Conservation (phyloP, 2,329 filamentous ascomycete genomes). For the Neoascochyta sp. region DNA sequence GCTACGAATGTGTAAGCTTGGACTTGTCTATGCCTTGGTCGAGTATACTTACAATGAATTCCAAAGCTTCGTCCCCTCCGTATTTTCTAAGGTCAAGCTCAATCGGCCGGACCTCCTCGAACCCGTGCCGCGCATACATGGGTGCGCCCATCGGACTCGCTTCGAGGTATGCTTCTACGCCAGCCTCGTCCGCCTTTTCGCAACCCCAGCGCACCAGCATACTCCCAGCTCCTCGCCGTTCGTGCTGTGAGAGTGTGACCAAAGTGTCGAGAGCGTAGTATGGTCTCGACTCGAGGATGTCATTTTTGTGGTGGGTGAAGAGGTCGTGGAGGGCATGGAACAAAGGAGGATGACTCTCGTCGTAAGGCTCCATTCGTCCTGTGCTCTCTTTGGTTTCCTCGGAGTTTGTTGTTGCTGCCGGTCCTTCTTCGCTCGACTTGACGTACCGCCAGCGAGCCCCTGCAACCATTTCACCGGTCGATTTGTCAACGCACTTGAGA, state of each 20-base stretch:
- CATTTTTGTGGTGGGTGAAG: constrained; percentile 23
- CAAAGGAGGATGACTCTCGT: constrained; percentile 24
- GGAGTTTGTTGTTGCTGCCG: constrained; percentile 18
- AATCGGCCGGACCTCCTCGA: constrained; percentile 22
- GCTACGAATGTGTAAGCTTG: constrained; percentile 6
- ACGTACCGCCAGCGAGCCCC: constrained; percentile 29
- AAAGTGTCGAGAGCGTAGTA: constrained; percentile 32
- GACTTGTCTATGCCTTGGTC: background rate
- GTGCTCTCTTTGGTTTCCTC: constrained; percentile 28
- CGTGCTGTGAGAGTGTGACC: constrained; percentile 29
- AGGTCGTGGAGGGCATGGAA: constrained; percentile 18
- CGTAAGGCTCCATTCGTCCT: constrained; percentile 20
- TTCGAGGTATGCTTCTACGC: constrained; percentile 32
- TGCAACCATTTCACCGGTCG: constrained; percentile 26
- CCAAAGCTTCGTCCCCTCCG: constrained; percentile 23
- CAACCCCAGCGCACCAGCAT: constrained; percentile 33
- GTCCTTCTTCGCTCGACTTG: constrained; percentile 13
- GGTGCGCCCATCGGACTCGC: constrained; percentile 32
- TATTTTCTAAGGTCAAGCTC: constrained; percentile 30
- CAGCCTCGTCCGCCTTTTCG: constrained; percentile 29
- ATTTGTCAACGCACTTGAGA: constrained; percentile 27
- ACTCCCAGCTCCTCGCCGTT: constrained; percentile 30
- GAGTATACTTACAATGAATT: constrained; percentile 30
- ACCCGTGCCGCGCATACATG: constrained; percentile 34
- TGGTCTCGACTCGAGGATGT: constrained; percentile 18